These are phyloP conservation scores for Cutaneotrichosporon arboriforme DNA, from an alignment of 1,284 basidiomycete species.

Conservation along the genomic window DNA sequence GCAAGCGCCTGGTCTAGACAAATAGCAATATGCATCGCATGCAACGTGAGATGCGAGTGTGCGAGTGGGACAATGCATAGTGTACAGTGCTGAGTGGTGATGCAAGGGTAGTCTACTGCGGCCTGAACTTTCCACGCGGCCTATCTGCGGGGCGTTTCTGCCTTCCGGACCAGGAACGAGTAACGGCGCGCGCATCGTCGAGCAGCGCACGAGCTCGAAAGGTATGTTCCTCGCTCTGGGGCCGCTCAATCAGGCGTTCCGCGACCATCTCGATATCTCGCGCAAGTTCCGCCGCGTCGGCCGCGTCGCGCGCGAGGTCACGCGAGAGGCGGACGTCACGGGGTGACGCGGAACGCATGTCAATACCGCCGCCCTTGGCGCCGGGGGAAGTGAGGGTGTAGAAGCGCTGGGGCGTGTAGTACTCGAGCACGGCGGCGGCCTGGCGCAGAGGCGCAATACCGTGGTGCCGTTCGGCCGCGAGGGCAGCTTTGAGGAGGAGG, in stretches of 20 bases:
- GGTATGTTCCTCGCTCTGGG: constrained; percentile 1
- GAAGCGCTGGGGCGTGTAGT: constrained; percentile 6
- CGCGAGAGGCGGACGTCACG: no score
- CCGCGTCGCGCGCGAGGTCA: background rate
- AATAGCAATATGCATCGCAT: background rate
- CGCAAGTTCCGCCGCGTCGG: constrained; percentile 8
- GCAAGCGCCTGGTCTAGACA: constrained; percentile 10
- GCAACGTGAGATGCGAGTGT: no score
- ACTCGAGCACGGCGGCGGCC: constrained; percentile 16
- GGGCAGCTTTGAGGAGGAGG: constrained; percentile 28
- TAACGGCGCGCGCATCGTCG: no score
- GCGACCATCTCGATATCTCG: constrained; percentile 3
- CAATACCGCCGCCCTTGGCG: background rate
- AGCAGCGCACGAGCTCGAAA: no score
- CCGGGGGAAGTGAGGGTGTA: background rate
- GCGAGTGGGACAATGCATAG: no score
- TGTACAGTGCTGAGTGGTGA: no score
- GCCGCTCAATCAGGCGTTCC: constrained; percentile 4
- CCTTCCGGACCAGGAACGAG: no score
- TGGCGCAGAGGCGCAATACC: constrained; percentile 18
- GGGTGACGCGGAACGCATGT: background rate
- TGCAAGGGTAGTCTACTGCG: no score
- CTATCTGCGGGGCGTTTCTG: no score
- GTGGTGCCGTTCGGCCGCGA: constrained; percentile 7
- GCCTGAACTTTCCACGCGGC: no score